Evolutionary conservation across 225 moss, liverwort and hornwort genomes (phyloP).

Genomic region (Marchantia paleacea): DNA sequence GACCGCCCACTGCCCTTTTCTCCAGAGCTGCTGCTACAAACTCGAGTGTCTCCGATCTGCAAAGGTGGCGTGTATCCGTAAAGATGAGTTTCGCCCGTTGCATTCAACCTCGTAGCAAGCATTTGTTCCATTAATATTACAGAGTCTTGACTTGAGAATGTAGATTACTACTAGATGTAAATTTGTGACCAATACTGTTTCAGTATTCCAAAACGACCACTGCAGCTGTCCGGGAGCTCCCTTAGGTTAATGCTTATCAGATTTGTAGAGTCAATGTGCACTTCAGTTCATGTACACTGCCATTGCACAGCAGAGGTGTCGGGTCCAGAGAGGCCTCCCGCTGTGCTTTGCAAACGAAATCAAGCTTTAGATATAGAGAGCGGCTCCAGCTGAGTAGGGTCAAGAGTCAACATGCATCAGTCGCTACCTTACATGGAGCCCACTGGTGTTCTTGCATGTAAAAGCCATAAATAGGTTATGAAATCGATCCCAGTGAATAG

Average conservation of each 20-base stretch:
- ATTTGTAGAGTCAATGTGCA: background rate
- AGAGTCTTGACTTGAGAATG: background rate
- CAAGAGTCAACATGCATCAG: background rate
- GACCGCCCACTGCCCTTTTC: background rate
- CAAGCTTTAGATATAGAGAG: background rate
- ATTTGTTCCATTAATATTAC: background rate
- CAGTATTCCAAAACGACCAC: constrained; percentile 1
- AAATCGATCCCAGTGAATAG: background rate
- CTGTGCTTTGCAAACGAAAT: constrained; percentile 5
- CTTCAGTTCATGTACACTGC: background rate
- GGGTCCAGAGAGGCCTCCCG: constrained; percentile 1
- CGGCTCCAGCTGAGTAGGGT: constrained; percentile 5
- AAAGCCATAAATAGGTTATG: background rate
- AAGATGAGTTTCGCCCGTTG: background rate
- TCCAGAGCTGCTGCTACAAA: background rate
- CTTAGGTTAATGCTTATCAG: background rate
- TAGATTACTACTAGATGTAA: constrained; percentile 1
- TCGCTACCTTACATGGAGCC: background rate
- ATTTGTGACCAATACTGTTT: background rate
- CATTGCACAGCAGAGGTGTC: constrained; percentile 12
- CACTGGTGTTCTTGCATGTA: background rate
- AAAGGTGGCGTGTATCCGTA: constrained; percentile 12
- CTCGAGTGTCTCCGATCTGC: background rate
- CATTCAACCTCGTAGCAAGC: background rate
- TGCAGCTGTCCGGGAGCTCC: constrained; percentile 1